These are phyloP conservation scores for Chenopodium berlandieri DNA, from an alignment of 148 eudicot species.

Conservation along the genomic window DNA sequence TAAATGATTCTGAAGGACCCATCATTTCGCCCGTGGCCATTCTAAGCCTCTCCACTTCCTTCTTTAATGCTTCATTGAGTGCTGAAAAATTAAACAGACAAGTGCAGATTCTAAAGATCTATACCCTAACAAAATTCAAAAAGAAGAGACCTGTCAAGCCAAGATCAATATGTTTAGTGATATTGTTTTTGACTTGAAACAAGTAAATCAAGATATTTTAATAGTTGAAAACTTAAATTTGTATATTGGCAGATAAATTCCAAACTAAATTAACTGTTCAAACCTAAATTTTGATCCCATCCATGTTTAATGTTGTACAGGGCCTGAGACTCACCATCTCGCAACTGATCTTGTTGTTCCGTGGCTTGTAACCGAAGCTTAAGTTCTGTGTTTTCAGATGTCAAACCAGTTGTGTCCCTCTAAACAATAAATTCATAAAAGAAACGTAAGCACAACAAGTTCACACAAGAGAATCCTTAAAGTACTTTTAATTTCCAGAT, in stretches of 20 bases:
- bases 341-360: slow-evolving; percentile 52
- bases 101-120: too few species aligned
- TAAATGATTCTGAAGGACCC: too few species aligned
- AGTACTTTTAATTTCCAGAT: too few species aligned
- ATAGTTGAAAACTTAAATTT: background rate
- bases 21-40: too few species aligned
- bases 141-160: background rate
- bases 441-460: background rate
- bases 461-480: too few species aligned
- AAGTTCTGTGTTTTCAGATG: slow-evolving; percentile 42
- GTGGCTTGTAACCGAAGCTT: slow-evolving; percentile 44
- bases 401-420: slow-evolving; percentile 44
- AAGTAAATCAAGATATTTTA: background rate
- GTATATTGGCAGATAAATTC: background rate
- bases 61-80: too few species aligned
- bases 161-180: background rate
- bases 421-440: slow-evolving; percentile 1
- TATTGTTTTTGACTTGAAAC: background rate
- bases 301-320: background rate
- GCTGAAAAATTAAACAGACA: too few species aligned
- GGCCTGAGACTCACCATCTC: slow-evolving; percentile 39
- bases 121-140: too few species aligned
- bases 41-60: too few species aligned
- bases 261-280: background rate
- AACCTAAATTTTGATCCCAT: background rate